Base-by-base conservation (phyloP, 345 rosid species). In the Kernera saxatilis region DNA sequence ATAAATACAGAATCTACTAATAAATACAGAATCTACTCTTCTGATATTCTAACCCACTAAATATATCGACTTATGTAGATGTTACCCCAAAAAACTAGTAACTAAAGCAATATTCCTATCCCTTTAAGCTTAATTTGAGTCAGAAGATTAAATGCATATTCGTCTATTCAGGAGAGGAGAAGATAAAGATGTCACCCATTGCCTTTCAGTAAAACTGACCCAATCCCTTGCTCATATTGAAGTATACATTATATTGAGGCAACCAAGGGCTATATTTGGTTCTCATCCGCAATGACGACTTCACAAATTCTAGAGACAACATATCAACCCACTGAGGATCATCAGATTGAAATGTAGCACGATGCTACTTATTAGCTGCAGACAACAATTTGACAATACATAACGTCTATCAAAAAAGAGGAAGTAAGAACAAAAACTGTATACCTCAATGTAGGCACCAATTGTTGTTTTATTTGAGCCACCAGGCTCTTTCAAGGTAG, bases 381-480 rank as follows among this genome's bases (percentile, higher is more conserved):
- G 41, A 22, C 10, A 64, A 32, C 19, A 14, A 19, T 29, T 50
- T 57, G 51, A 37, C 9, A 3, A 57, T 17, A 25, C 4, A n/a
- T 2, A 46, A 17, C 7, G 1, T 23, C 25, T 13, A 45, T 22
- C n/a, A 5, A 12, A 23, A 22, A 25, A 41, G 11, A 49, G 49
- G 35, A 60, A 32, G 8, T 36, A 51, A 75, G 17, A 55, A 22
- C 3, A 19, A 40, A 50, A 50, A 69, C 26, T 44, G 60, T 35
- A 61, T 67, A 92, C 99, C 99, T 92, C 98, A 70, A 95, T 92
- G 80, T 84, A 90, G 55, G 89, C 74, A 73, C 91, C 92, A 59
- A 95, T 92, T 39, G 83, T 51, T 19, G 97, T 87, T 84, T 92
- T 95, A 71, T 92, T 85, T 10, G 97, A 92, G 69, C 99, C 99